Percentiles rank a stretch among this genome's conserved stretches.
Evolutionary conservation across 2,329 filamentous ascomycete species (phyloP).

Genomic region (Epichloe amarillans): DNA sequence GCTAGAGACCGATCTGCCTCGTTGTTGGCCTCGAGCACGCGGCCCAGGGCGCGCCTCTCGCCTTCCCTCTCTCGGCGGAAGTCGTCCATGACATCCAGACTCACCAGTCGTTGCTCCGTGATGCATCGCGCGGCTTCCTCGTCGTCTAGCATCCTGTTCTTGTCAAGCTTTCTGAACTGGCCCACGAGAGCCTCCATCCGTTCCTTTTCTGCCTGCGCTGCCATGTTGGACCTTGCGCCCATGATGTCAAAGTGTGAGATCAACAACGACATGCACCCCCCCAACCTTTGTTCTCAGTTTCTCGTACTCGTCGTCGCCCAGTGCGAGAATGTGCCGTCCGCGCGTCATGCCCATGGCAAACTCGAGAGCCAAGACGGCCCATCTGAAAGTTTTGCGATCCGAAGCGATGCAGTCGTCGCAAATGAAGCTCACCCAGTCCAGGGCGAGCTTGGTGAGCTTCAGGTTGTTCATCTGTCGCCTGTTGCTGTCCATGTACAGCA

Average conservation of each 20-base stretch:
- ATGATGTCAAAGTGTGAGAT: conserved; percentile 99
- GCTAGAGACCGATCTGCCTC: conserved; percentile 92
- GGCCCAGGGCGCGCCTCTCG: conserved; percentile 75
- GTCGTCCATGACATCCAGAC: conserved; percentile 66
- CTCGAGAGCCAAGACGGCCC: conserved; percentile 89
- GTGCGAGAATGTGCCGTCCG: conserved; percentile 80
- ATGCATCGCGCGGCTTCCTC: conserved; percentile 71
- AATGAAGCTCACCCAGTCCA: conserved; percentile 97
- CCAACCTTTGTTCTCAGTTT: conserved; percentile 77
- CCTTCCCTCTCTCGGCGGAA: conserved; percentile 65
- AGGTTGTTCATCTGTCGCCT: conserved; percentile 93
- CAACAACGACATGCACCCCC: conserved; percentile 91
- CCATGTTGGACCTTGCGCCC: conserved; percentile 84
- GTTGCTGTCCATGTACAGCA: conserved; percentile 92
- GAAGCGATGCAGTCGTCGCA: conserved; percentile 92
- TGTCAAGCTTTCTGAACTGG: conserved; percentile 64
- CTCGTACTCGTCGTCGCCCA: conserved; percentile 79
- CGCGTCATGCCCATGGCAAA: conserved; percentile 97
- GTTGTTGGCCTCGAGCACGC: conserved; percentile 86
- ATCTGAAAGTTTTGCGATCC: conserved; percentile 91
- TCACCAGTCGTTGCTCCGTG: conserved; percentile 59
- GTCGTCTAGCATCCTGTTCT: conserved; percentile 61
- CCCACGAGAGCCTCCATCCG: conserved; percentile 67
- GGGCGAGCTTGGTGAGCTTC: conserved; percentile 79
- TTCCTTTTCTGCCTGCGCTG: conserved; percentile 87